phyloP scores from a whole-genome alignment of 2,329 filamentous ascomycete species.

The Cephalotrichum gorgonifer region DNA sequence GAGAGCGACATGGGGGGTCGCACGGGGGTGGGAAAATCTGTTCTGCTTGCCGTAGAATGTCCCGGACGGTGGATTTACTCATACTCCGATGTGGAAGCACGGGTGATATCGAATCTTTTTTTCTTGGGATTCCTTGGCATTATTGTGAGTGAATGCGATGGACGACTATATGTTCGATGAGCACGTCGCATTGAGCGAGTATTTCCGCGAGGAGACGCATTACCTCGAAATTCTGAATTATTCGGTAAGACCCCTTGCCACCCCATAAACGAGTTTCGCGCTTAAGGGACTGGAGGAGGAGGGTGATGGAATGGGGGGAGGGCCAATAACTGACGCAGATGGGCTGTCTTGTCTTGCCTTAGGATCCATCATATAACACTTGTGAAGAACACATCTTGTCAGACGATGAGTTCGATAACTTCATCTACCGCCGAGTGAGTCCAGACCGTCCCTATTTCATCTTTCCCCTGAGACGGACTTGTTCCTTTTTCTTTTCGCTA shows the following conservation, averaged over 20 bases:
- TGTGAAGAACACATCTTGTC: slow-evolving; percentile 41
- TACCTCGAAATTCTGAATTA: slow-evolving; percentile 52
- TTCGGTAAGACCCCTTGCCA: slow-evolving; percentile 29
- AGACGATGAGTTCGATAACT: slow-evolving; percentile 47
- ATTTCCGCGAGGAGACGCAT: slow-evolving; percentile 39
- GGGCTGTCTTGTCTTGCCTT: slow-evolving; percentile 3
- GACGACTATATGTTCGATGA: slow-evolving; percentile 47
- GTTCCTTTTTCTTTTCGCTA: no score
- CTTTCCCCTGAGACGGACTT: background rate
- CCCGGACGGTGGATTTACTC: no score
- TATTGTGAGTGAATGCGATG: slow-evolving; percentile 23
- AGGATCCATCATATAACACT: slow-evolving; percentile 40
- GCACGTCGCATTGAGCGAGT: slow-evolving; percentile 35
- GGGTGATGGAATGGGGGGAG: no score
- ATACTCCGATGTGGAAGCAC: background rate
- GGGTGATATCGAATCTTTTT: background rate
- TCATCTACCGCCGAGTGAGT: slow-evolving; percentile 38
- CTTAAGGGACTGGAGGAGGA: no score
- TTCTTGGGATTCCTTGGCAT: background rate
- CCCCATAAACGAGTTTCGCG: no score
- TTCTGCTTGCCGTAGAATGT: no score
- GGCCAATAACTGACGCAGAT: background rate
- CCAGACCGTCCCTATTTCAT: background rate
- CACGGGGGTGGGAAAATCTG: no score
- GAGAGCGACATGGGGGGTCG: no score